These are phyloP conservation scores for Asterochloris sp. DNA, from an alignment of 139 green algal species.

Conservation along the genomic window DNA sequence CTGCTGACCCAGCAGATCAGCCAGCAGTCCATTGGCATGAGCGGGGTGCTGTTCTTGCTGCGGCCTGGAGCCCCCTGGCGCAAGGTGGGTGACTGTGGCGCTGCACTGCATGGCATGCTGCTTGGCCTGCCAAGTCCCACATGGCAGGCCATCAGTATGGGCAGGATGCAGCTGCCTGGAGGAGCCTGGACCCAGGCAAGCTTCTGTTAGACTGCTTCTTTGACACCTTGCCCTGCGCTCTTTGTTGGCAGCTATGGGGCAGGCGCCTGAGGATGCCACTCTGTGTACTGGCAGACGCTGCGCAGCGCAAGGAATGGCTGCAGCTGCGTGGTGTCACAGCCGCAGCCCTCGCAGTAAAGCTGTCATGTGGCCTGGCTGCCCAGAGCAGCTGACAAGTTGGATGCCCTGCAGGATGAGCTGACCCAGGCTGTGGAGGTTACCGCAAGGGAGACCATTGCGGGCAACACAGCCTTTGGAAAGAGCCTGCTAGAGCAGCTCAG, in stretches of 20 bases:
- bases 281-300: too few species aligned
- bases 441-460: neutral
- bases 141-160: too few species aligned
- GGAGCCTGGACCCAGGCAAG: neutral
- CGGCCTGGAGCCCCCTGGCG: neutral
- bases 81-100: neutral
- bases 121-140: too few species aligned
- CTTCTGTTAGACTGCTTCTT: neutral
- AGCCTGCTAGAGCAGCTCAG: conserved; percentile 36
- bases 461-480: conserved; percentile 12
- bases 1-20: conserved; percentile 34
- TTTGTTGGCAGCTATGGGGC: too few species aligned
- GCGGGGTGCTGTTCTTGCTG: conserved; percentile 31
- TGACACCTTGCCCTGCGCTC: too few species aligned
- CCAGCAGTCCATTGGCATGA: conserved; percentile 35
- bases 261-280: too few species aligned
- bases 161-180: too few species aligned
- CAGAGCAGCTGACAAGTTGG: neutral
- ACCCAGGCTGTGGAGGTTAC: neutral
- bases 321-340: too few species aligned
- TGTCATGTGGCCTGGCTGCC: neutral
- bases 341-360: too few species aligned
- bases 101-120: neutral
- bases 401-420: neutral
- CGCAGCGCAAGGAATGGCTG: too few species aligned